Percentiles rank a stretch among this genome's conserved stretches.
These are phyloP conservation scores for Candida chilensis DNA, from an alignment of 805 yeast species.

Conservation along the genomic window DNA sequence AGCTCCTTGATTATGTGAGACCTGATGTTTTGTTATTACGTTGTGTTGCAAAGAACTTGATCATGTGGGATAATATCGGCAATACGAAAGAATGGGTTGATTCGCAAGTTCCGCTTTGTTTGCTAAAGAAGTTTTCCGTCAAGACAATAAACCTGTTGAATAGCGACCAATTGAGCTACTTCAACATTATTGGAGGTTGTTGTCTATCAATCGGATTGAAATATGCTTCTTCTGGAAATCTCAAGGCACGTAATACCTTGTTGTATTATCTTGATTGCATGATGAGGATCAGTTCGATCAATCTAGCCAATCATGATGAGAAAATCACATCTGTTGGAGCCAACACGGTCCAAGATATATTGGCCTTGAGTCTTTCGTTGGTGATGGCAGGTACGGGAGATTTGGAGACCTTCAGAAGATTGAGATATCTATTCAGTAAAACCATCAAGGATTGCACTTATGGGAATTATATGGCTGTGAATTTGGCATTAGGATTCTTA, in stretches of 20 bases:
- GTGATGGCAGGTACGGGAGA: slow-evolving; percentile 93
- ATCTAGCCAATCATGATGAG: slow-evolving; percentile 46
- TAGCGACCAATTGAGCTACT: slow-evolving; percentile 53
- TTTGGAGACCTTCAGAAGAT: slow-evolving; percentile 61
- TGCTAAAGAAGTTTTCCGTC: slow-evolving; percentile 19
- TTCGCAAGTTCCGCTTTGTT: slow-evolving; percentile 40
- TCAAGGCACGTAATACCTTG: slow-evolving; percentile 43
- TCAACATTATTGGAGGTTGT: slow-evolving; percentile 65
- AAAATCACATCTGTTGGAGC: slow-evolving; percentile 46
- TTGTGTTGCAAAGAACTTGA: slow-evolving; percentile 52
- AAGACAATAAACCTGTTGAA: slow-evolving; percentile 24
- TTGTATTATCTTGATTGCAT: slow-evolving; percentile 45
- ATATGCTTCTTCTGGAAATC: slow-evolving; percentile 62
- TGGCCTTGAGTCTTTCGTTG: slow-evolving; percentile 58
- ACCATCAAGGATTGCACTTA: slow-evolving; percentile 37
- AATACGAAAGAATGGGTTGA: slow-evolving; percentile 45
- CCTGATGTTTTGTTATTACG: slow-evolving; percentile 72
- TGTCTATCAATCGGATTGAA: slow-evolving; percentile 68
- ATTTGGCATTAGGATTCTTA: slow-evolving; percentile 78
- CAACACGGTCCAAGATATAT: slow-evolving; percentile 43
- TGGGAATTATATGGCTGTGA: slow-evolving; percentile 71
- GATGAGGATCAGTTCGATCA: slow-evolving; percentile 28
- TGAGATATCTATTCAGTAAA: slow-evolving; percentile 60
- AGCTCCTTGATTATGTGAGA: slow-evolving; percentile 57
- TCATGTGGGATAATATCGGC: slow-evolving; percentile 64